These are phyloP conservation scores for Insectozyma bohioensis DNA, from an alignment of 1,139 yeast genomes.

Conservation along the genomic window DNA sequence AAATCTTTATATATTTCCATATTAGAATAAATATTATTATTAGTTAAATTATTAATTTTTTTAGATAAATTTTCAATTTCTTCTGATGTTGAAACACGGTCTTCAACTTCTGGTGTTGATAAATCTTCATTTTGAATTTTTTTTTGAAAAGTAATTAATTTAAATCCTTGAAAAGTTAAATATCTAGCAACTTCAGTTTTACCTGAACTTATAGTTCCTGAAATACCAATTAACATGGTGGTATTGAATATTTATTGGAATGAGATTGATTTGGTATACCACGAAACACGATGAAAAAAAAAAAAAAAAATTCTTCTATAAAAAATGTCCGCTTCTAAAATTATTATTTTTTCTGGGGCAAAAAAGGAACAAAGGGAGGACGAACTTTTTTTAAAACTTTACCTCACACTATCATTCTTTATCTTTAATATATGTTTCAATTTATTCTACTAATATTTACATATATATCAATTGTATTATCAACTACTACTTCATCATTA, in stretches of 20 bases:
- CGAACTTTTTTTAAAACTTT: no score
- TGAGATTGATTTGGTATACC: no score
- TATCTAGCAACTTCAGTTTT: constrained; percentile 63
- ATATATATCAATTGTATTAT: background rate
- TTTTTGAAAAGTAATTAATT: constrained; percentile 22
- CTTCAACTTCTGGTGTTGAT: constrained; percentile 6
- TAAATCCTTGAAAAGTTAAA: constrained; percentile 58
- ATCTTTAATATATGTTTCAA: no score
- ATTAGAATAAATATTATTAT: no score
- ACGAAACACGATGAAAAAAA: background rate
- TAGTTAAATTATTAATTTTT: constrained; percentile 3
- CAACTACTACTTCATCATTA: constrained; percentile 1
- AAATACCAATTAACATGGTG: constrained; percentile 72
- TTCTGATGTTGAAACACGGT: constrained; percentile 3
- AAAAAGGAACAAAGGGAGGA: no score
- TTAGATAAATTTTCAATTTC: constrained; percentile 3
- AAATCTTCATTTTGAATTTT: constrained; percentile 1
- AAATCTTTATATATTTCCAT: constrained; percentile 24
- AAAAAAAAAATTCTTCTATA: no score
- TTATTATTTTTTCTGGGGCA: no score
- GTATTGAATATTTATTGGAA: no score
- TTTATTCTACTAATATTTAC: background rate
- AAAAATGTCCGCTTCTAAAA: no score
- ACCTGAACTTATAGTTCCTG: constrained; percentile 74
- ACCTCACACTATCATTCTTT: no score